Percentiles rank a stretch among this genome's conserved stretches.
phyloP scores from a whole-genome alignment of 768 basidiomycete genomes.

The Kwoniella sp. region DNA sequence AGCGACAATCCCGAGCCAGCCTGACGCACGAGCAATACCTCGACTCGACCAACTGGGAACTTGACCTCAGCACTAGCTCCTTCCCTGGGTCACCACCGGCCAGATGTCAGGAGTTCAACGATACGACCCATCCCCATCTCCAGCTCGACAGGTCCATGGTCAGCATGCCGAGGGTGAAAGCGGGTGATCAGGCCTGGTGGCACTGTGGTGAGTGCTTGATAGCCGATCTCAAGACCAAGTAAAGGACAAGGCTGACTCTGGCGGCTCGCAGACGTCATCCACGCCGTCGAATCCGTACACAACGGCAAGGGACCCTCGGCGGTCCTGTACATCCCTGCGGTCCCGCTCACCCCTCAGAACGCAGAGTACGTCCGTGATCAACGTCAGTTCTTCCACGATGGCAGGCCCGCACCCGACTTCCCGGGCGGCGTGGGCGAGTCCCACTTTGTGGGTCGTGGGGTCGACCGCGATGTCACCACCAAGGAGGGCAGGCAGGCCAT shows the following conservation, averaged over 20 bases:
- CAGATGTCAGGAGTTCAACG: slow-evolving; percentile 58
- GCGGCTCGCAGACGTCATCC: slow-evolving; percentile 38
- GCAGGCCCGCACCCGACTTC: slow-evolving; percentile 69
- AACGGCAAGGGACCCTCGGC: slow-evolving; percentile 34
- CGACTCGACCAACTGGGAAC: slow-evolving; percentile 57
- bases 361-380: slow-evolving; percentile 60
- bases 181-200: slow-evolving; percentile 62
- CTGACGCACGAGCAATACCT: slow-evolving; percentile 42
- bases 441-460: slow-evolving; percentile 52
- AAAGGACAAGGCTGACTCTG: no score
- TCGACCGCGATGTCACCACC: slow-evolving; percentile 51
- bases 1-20: not conserved
- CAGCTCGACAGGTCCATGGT: slow-evolving; percentile 59
- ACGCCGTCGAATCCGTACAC: slow-evolving; percentile 44
- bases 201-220: slow-evolving; percentile 39
- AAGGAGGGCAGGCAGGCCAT: slow-evolving; percentile 53
- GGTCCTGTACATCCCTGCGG: slow-evolving; percentile 48
- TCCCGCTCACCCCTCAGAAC: slow-evolving; percentile 44
- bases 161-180: slow-evolving; percentile 59
- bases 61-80: slow-evolving; percentile 56
- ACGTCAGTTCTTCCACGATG: slow-evolving; percentile 60
- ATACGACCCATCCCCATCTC: slow-evolving; percentile 62
- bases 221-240: no score
- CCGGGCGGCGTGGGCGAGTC: slow-evolving; percentile 53
- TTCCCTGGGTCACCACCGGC: slow-evolving; percentile 61